These are phyloP conservation scores for Pyrenophora graminea DNA, from an alignment of 2,329 filamentous ascomycete genomes.

Conservation along the genomic window DNA sequence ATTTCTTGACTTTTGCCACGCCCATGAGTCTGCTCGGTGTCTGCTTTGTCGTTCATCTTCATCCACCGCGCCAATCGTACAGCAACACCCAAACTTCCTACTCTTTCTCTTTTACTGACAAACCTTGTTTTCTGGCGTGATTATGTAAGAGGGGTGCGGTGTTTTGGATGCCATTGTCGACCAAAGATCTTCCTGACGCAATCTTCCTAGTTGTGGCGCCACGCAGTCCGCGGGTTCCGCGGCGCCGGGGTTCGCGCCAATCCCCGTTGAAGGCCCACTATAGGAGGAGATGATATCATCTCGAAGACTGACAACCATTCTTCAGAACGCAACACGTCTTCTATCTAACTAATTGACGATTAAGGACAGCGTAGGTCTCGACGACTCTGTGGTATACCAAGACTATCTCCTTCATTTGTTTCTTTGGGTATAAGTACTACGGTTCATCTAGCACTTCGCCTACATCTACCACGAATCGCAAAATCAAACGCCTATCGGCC, in stretches of 20 bases:
- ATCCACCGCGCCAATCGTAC: background rate
- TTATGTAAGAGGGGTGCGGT: background rate
- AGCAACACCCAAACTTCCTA: background rate
- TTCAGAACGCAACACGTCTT: no score
- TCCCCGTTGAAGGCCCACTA: background rate
- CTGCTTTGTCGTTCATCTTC: background rate
- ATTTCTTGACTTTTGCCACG: background rate
- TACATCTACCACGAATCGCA: no score
- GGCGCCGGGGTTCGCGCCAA: background rate
- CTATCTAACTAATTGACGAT: no score
- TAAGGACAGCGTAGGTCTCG: no score
- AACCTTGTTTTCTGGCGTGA: background rate
- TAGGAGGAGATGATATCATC: no score
- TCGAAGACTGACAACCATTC: no score
- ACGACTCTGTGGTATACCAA: no score
- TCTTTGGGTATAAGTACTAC: no score
- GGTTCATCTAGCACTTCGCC: no score
- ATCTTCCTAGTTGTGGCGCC: background rate
- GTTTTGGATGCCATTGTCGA: background rate
- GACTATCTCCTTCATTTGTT: no score
- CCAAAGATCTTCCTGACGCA: no score
- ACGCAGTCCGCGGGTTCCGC: background rate
- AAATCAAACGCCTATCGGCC: no score
- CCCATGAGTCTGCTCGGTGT: background rate
- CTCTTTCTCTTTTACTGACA: background rate